Evolutionary conservation across 331 rosid species (phyloP).

Genomic region (Pyracantha coccinea): DNA sequence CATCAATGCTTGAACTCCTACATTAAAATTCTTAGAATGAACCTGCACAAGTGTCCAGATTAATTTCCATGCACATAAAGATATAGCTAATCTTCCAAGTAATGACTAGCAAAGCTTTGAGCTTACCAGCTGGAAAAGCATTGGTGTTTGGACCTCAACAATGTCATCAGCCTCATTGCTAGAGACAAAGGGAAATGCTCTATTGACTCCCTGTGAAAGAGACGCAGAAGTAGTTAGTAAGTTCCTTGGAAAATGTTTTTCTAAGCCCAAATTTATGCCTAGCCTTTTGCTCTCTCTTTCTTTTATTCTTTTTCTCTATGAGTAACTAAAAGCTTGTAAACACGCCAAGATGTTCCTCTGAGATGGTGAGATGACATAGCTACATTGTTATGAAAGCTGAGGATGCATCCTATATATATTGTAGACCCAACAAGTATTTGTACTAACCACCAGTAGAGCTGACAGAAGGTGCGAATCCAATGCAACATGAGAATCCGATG

Average conservation of each 20-base stretch:
- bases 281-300: background rate
- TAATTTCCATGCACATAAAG: background rate
- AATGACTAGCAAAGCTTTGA: conserved; percentile 3
- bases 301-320: background rate
- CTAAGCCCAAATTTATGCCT: background rate
- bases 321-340: background rate
- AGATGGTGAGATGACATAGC: background rate
- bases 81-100: background rate
- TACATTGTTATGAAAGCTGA: background rate
- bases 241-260: background rate
- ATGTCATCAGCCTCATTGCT: conserved; percentile 86
- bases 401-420: background rate
- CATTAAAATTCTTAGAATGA: conserved; percentile 87
- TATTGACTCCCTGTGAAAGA: conserved; percentile 71
- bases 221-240: background rate
- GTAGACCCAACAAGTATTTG: background rate
- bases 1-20: conserved; percentile 90
- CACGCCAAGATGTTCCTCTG: background rate
- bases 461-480: conserved; percentile 86
- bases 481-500: conserved; percentile 53
- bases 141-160: conserved; percentile 82
- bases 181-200: conserved; percentile 90
- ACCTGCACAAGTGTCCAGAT: conserved; percentile 47
- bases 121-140: conserved; percentile 80
- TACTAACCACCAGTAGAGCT: conserved; percentile 68